phyloP scores from a whole-genome alignment of 1,284 basidiomycete genomes.

The Inonotus hispidus region DNA sequence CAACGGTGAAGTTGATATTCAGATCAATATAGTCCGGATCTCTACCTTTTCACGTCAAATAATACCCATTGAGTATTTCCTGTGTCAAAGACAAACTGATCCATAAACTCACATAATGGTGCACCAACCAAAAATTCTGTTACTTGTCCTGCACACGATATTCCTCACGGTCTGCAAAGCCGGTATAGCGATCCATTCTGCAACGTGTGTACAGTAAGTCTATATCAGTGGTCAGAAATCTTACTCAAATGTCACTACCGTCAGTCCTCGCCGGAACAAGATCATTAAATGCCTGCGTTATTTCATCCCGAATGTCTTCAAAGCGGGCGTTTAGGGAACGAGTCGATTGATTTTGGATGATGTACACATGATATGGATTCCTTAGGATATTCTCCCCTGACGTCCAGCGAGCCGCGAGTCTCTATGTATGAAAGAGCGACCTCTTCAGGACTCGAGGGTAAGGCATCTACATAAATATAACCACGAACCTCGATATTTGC shows the following conservation, averaged over 20 bases:
- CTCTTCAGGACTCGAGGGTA: too few species aligned
- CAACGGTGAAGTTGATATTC: constrained; percentile 30
- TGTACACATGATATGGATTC: constrained; percentile 22
- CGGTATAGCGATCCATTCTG: constrained; percentile 34
- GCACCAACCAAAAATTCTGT: constrained; percentile 38
- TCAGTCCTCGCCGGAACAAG: constrained; percentile 21
- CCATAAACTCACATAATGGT: constrained; percentile 32
- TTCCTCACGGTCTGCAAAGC: constrained; percentile 31
- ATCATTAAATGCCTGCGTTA: constrained; percentile 22
- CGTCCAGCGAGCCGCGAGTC: constrained; percentile 14
- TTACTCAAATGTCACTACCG: not conserved
- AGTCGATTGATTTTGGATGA: constrained; percentile 26
- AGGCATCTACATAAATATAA: not conserved
- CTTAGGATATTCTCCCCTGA: constrained; percentile 17
- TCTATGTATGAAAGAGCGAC: not conserved
- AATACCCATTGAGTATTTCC: too few species aligned
- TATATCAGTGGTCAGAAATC: too few species aligned
- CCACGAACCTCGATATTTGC: constrained; percentile 25
- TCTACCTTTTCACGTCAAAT: constrained; percentile 30
- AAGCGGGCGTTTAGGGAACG: constrained; percentile 23
- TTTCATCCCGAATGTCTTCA: constrained; percentile 25
- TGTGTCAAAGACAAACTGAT: too few species aligned
- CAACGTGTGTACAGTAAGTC: not conserved
- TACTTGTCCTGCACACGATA: constrained; percentile 35
- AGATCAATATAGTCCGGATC: constrained; percentile 35